Evolutionary conservation across 805 yeast species (phyloP).

Genomic region (Torulaspora microellipsoides): DNA sequence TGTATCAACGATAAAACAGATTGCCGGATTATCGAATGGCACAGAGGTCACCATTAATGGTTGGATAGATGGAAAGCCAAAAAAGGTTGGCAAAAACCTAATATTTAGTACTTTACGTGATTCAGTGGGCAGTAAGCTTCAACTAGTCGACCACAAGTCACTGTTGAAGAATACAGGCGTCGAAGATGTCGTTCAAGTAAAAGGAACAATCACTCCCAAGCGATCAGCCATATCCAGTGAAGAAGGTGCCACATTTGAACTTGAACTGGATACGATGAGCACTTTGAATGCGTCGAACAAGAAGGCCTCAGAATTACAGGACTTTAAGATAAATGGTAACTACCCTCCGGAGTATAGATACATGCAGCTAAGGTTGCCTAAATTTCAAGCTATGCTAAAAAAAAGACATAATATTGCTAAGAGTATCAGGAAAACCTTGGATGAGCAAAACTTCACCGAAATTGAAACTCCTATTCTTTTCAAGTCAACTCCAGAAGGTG

Average conservation of each 20-base stretch:
- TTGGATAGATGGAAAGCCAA: constrained; percentile 76
- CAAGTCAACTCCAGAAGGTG: constrained; percentile 98
- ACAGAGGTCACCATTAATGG: constrained; percentile 59
- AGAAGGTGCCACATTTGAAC: constrained; percentile 46
- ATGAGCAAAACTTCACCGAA: constrained; percentile 56
- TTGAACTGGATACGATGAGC: constrained; percentile 48
- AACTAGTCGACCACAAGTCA: constrained; percentile 44
- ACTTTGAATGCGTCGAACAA: constrained; percentile 59
- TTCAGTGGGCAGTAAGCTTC: constrained; percentile 59
- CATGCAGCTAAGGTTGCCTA: constrained; percentile 65
- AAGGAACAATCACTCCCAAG: constrained; percentile 45
- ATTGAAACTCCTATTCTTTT: constrained; percentile 90
- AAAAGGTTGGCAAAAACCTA: constrained; percentile 57
- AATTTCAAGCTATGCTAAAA: constrained; percentile 51
- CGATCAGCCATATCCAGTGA: constrained; percentile 19
- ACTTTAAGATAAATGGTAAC: constrained; percentile 44
- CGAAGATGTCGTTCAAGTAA: constrained; percentile 70
- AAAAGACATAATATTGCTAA: constrained; percentile 53
- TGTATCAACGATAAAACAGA: constrained; percentile 11
- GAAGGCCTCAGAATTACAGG: constrained; percentile 64
- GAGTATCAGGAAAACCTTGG: constrained; percentile 42
- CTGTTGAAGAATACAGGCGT: constrained; percentile 48
- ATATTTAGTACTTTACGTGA: constrained; percentile 78
- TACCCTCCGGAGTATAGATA: constrained; percentile 80
- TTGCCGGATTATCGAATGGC: constrained; percentile 4